Conservation (phyloP, 2,329 filamentous ascomycete species). For the Colletotrichum nymphaeae region DNA sequence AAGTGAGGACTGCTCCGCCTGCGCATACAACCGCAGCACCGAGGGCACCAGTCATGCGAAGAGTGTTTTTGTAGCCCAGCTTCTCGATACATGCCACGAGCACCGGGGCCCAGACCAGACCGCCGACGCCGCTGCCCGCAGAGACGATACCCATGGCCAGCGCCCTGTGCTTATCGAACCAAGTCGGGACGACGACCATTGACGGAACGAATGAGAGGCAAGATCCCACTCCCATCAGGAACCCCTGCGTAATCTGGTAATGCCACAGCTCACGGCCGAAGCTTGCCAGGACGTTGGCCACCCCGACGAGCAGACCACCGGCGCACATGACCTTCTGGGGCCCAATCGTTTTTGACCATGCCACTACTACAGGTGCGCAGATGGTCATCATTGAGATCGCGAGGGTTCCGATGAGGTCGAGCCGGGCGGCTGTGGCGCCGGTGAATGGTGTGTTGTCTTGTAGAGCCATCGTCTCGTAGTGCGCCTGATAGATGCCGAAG, state of each 20-base stretch:
- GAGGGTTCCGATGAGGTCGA: constrained; percentile 52
- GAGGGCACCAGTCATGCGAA: background rate
- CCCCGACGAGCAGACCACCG: constrained; percentile 47
- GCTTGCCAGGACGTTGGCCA: constrained; percentile 45
- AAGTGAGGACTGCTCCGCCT: background rate
- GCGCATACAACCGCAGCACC: background rate
- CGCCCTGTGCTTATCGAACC: constrained; percentile 48
- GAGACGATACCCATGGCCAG: constrained; percentile 52
- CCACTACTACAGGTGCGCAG: background rate
- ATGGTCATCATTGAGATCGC: constrained; percentile 46
- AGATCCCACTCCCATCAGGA: constrained; percentile 50
- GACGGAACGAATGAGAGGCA: constrained; percentile 52
- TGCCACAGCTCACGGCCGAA: constrained; percentile 45
- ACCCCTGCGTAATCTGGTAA: constrained; percentile 45
- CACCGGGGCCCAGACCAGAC: constrained; percentile 44
- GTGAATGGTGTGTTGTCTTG: constrained; percentile 46
- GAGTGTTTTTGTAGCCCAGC: background rate
- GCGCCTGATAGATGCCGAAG: constrained; percentile 52
- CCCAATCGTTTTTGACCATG: background rate
- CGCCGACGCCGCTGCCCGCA: constrained; percentile 50
- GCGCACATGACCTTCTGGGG: background rate
- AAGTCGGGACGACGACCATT: constrained; percentile 50
- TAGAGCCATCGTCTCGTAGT: constrained; percentile 48
- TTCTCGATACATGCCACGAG: constrained; percentile 36
- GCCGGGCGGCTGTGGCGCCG: constrained; percentile 47